phyloP scores from a whole-genome alignment of 1,284 basidiomycete genomes.

The Ganoderma sp. region DNA sequence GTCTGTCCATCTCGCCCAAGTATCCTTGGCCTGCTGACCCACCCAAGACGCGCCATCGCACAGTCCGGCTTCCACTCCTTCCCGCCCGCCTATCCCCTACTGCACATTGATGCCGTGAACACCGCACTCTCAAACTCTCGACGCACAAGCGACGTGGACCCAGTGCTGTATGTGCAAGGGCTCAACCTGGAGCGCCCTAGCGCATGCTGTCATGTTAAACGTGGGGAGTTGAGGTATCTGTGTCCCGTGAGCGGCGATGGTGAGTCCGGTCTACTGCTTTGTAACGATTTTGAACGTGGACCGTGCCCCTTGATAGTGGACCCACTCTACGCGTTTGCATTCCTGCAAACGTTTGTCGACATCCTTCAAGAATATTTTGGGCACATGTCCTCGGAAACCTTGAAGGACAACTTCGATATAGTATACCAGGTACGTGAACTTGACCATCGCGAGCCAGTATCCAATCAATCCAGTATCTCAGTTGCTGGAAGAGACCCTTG shows the following conservation, averaged over 20 bases:
- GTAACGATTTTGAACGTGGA: neutral
- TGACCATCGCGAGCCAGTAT: too few relatives aligned
- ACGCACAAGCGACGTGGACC: slow-evolving; percentile 65
- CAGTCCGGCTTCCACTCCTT: slow-evolving; percentile 89
- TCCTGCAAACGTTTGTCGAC: slow-evolving; percentile 84
- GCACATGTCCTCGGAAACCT: slow-evolving; percentile 67
- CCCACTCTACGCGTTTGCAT: slow-evolving; percentile 88
- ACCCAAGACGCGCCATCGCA: slow-evolving; percentile 80
- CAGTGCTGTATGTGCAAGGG: slow-evolving; percentile 69
- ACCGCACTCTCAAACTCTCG: slow-evolving; percentile 66
- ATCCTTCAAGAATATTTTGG: slow-evolving; percentile 91
- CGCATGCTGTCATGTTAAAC: slow-evolving; percentile 82
- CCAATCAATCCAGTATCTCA: slow-evolving; percentile 40
- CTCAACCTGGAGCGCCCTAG: slow-evolving; percentile 56
- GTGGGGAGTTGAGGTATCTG: slow-evolving; percentile 78
- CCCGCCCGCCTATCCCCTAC: slow-evolving; percentile 78
- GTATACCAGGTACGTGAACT: slow-evolving; percentile 82
- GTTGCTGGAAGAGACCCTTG: slow-evolving; percentile 95
- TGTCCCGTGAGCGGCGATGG: slow-evolving; percentile 84
- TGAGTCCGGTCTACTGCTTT: slow-evolving; percentile 45
- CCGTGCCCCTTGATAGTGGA: slow-evolving; percentile 62
- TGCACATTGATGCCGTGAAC: slow-evolving; percentile 88
- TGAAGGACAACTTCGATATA: slow-evolving; percentile 95
- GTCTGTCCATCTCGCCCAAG: slow-evolving; percentile 49
- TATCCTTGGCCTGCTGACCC: slow-evolving; percentile 15